These are phyloP conservation scores for Microbotryum violaceum DNA, from an alignment of 1,284 basidiomycete genomes.

Conservation along the genomic window DNA sequence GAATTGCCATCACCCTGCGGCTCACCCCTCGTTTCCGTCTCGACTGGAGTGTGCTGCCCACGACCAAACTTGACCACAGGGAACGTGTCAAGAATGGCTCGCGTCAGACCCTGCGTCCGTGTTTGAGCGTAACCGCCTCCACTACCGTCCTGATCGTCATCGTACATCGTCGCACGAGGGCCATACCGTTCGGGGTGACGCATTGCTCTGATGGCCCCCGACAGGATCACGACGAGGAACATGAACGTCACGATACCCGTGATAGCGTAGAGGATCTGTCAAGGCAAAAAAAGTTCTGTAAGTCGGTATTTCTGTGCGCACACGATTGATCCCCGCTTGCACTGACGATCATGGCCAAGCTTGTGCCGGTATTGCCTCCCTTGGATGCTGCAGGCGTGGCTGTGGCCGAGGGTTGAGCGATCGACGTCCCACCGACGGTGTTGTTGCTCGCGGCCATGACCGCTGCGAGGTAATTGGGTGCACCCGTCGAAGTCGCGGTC, in stretches of 20 bases:
- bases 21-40: constrained; percentile 1
- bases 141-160: constrained; percentile 16
- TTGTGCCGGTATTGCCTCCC: constrained; percentile 46
- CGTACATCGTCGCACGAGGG: constrained; percentile 47
- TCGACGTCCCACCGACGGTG: constrained; percentile 18
- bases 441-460: constrained; percentile 27
- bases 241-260: constrained; percentile 63
- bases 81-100: constrained; percentile 88
- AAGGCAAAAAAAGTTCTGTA: constrained; percentile 35
- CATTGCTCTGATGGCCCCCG: constrained; percentile 60
- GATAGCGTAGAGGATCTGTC: constrained; percentile 67
- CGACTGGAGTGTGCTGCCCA: neutral
- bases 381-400: neutral
- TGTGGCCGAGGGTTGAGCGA: neutral
- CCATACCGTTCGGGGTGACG: constrained; percentile 88
- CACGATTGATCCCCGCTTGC: neutral
- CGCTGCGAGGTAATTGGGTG: constrained; percentile 21
- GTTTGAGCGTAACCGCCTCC: constrained; percentile 51
- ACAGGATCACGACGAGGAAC: constrained; percentile 62
- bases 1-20: constrained; percentile 3
- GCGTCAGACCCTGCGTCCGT: constrained; percentile 67
- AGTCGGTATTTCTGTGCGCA: too few relatives aligned
- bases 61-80: constrained; percentile 76
- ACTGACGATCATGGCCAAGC: constrained; percentile 58
- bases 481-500: neutral